These are phyloP conservation scores for Tagetes patula DNA, from an alignment of 129 eudicot species.

Conservation along the genomic window DNA sequence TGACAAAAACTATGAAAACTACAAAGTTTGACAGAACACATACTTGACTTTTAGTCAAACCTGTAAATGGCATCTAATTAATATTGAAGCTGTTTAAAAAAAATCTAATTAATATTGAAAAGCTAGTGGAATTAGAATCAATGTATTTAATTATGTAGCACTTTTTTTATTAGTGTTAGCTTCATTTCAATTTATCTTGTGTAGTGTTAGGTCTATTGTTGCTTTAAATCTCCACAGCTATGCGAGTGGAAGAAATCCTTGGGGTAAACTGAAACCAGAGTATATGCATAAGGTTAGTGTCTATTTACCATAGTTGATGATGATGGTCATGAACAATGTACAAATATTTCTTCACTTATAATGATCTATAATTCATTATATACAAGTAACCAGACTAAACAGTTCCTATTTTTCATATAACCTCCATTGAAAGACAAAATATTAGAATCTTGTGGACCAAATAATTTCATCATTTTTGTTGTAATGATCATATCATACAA, in stretches of 20 bases:
- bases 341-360: background rate
- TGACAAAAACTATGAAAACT: too few species aligned
- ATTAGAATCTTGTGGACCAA: background rate
- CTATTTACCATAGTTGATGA: background rate
- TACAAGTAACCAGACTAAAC: background rate
- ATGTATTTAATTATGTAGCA: background rate
- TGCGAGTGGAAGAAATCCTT: constrained; percentile 95
- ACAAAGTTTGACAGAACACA: too few species aligned
- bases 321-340: background rate
- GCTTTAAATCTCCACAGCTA: constrained; percentile 89
- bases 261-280: constrained; percentile 85
- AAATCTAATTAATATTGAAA: background rate
- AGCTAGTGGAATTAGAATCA: background rate
- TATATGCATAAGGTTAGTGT: constrained; percentile 76
- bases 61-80: background rate
- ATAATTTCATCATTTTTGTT: background rate
- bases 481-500: background rate
- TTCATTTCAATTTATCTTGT: constrained; percentile 24
- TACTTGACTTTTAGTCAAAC: background rate
- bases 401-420: background rate
- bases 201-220: constrained; percentile 90
- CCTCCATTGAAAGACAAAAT: background rate
- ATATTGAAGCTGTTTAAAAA: too few species aligned
- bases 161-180: background rate
- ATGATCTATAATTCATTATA: background rate